Conservation (phyloP, 306 rosid genomes). For the Trifolium subterraneum region DNA sequence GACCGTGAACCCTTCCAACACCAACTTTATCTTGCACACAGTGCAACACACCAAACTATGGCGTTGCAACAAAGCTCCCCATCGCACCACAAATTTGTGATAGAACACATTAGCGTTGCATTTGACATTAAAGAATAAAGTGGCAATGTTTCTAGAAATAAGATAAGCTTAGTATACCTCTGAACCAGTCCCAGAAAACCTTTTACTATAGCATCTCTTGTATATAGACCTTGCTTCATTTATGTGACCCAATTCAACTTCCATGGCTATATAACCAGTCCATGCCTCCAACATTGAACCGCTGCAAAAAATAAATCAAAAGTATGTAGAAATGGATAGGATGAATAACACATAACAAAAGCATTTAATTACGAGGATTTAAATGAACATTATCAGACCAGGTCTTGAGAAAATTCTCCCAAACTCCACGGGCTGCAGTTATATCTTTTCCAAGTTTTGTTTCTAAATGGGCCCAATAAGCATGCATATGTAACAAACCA, state of each 20-base stretch:
- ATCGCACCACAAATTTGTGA: not conserved
- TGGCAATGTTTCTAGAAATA: slow-evolving; percentile 21
- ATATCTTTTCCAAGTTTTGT: slow-evolving; percentile 62
- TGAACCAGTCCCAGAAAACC: slow-evolving; percentile 78
- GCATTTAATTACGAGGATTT: slow-evolving; percentile 21
- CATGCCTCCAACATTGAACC: slow-evolving; percentile 88
- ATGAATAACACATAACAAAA: slow-evolving; percentile 26
- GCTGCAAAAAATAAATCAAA: slow-evolving; percentile 45
- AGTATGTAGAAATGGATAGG: slow-evolving; percentile 6
- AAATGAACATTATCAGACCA: slow-evolving; percentile 56
- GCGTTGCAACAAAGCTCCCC: slow-evolving; percentile 12
- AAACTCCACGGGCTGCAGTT: slow-evolving; percentile 84
- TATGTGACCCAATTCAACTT: slow-evolving; percentile 69
- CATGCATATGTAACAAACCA: slow-evolving; percentile 66
- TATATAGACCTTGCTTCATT: slow-evolving; percentile 84
- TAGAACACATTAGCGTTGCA: not conserved
- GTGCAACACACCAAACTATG: not conserved
- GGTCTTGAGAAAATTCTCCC: slow-evolving; percentile 86
- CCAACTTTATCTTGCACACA: too few relatives aligned
- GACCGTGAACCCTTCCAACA: too few relatives aligned
- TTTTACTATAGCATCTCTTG: slow-evolving; percentile 86
- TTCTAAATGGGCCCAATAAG: slow-evolving; percentile 95
- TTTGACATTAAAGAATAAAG: not conserved
- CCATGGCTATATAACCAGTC: slow-evolving; percentile 82
- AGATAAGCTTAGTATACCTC: slow-evolving; percentile 61